Evolutionary conservation across 2,329 filamentous ascomycete species (phyloP), one percentile per base, ranked within the genome.

Genomic region (Mariannaea sp.): DNA sequence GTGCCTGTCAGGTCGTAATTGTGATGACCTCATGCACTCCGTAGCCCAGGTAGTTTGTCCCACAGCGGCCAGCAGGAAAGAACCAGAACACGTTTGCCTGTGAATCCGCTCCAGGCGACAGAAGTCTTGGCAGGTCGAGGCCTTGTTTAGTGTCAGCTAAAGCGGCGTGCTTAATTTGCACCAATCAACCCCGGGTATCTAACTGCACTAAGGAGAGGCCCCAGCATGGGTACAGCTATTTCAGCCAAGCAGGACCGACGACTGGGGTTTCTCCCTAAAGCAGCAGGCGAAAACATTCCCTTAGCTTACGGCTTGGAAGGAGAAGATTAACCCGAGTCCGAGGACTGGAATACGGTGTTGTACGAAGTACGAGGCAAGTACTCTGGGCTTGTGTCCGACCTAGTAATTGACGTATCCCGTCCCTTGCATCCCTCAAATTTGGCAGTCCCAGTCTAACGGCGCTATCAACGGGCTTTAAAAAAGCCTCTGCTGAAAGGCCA

Each of bases 401-500:
- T 3, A 2, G 12, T 7, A 22, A 48, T 41, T 32, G 29, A 30
- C 38, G 39, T 43, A 36, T 49, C 17, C 17, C 38, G 36, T 14
- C 36, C 13, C 7, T 19, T 30, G 27, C 32, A 36, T 47, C 44
- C 32, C 19, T 12, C 22, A 36, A 30, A 14, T 35, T 30, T 40
- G 8, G 7, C 36, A n/a, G 16, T 19, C 17, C 30, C 30, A 29
- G 17, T 36, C 38, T 22, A 36, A 41, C 47, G 47, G 47, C 47
- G 43, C 36, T 49, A 49, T 49, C 47, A n/a, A 32, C 39, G 47
- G 47, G 30, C 30, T 40, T 39, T 24, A 49, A 7, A 36, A 12
- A n/a, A n/a, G n/a, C n/a, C n/a, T n/a, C 26, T 19, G 36, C 42
- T 49, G 46, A 38, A 36, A 8, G 16, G 16, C 14, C 33, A 36